phyloP scores from a whole-genome alignment of 2,329 filamentous ascomycete species.

The Botrytis fabae region DNA sequence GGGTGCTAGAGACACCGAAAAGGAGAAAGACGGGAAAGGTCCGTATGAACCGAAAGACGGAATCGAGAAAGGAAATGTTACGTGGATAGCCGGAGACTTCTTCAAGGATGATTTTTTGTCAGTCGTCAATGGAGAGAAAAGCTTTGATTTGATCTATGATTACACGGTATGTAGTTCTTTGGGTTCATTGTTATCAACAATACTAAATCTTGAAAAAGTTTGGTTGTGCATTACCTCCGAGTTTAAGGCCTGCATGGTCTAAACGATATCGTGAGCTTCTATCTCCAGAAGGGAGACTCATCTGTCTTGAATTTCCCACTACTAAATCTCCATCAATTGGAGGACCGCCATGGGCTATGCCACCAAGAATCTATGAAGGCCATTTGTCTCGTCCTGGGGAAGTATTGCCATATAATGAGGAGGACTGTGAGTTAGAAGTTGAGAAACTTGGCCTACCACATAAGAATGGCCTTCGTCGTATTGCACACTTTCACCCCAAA shows the following conservation, averaged over 20 bases:
- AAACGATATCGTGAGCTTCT: slow-evolving; percentile 53
- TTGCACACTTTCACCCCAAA: slow-evolving; percentile 52
- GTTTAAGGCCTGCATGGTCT: slow-evolving; percentile 55
- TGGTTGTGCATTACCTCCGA: slow-evolving; percentile 60
- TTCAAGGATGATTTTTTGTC: slow-evolving; percentile 60
- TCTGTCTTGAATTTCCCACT: slow-evolving; percentile 77
- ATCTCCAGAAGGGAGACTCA: slow-evolving; percentile 50
- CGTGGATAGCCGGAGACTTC: slow-evolving; percentile 65
- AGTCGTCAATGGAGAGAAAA: slow-evolving; percentile 43
- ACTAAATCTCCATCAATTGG: slow-evolving; percentile 63
- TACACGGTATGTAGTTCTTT: slow-evolving; percentile 53
- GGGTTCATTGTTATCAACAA: background rate
- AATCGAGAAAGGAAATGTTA: slow-evolving; percentile 51
- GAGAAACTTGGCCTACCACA: slow-evolving; percentile 47
- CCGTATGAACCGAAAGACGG: slow-evolving; percentile 48
- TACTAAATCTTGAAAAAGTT: slow-evolving; percentile 48
- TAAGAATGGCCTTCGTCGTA: slow-evolving; percentile 44
- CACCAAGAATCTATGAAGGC: slow-evolving; percentile 68
- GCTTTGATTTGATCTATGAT: slow-evolving; percentile 67
- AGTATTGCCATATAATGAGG: slow-evolving; percentile 61
- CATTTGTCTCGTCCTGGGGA: slow-evolving; percentile 71
- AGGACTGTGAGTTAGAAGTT: slow-evolving; percentile 51
- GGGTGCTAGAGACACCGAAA: slow-evolving; percentile 26
- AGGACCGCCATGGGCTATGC: slow-evolving; percentile 73
- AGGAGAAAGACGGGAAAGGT: slow-evolving; percentile 41